A percentile compares a stretch with the other conserved stretches of the same genome.
Conservation (phyloP, 148 eudicot genomes). For the Pharnaceum exiguum region DNA sequence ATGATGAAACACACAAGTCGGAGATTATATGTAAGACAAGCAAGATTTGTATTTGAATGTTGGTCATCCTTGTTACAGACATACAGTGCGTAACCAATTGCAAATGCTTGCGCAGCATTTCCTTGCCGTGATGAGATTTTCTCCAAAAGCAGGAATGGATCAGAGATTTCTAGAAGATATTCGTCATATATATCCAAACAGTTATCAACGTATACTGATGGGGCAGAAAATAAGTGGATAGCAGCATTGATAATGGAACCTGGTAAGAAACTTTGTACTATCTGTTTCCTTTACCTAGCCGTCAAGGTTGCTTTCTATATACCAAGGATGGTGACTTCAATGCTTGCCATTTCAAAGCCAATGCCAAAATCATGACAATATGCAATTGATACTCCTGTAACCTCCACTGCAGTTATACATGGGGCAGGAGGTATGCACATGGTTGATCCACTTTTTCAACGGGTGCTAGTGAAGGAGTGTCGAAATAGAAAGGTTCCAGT, state of each 20-base stretch:
- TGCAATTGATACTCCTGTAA: background rate
- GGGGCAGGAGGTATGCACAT: slow-evolving; percentile 95
- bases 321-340: background rate
- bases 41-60: background rate
- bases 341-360: background rate
- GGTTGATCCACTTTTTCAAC: slow-evolving; percentile 96
- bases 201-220: slow-evolving; percentile 34
- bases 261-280: slow-evolving; percentile 39
- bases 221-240: slow-evolving; percentile 35
- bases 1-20: slow-evolving; percentile 23
- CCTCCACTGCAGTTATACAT: slow-evolving; percentile 61
- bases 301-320: background rate
- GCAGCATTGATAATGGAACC: slow-evolving; percentile 94
- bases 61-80: background rate
- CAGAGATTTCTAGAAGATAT: slow-evolving; percentile 50
- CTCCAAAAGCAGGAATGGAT: slow-evolving; percentile 52
- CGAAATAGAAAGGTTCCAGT: slow-evolving; percentile 70
- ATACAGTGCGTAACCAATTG: slow-evolving; percentile 2
- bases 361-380: background rate
- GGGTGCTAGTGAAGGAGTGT: slow-evolving; percentile 79
- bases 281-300: background rate
- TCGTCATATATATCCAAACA: slow-evolving; percentile 45
- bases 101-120: slow-evolving; percentile 46
- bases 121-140: slow-evolving; percentile 59
- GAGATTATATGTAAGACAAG: slow-evolving; percentile 51